These are phyloP conservation scores for Neonothopanus nambi DNA, from an alignment of 1,284 basidiomycete genomes.

Conservation along the genomic window DNA sequence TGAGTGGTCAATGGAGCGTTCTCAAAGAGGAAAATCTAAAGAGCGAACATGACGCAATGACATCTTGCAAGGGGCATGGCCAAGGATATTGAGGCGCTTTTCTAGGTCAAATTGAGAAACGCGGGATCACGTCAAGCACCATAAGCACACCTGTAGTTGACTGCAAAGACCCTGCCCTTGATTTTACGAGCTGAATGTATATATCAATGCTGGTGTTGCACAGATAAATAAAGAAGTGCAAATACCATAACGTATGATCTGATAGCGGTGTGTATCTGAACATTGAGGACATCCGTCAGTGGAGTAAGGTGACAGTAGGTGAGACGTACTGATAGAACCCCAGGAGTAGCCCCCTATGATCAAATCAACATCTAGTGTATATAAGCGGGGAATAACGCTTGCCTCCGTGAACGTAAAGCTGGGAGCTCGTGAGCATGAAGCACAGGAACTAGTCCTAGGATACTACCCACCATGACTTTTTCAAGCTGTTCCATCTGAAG, in stretches of 20 bases:
- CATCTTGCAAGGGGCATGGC: constrained; percentile 84
- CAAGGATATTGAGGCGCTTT: constrained; percentile 88
- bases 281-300: constrained; percentile 16
- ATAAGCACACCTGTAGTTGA: constrained; percentile 49
- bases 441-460: neutral
- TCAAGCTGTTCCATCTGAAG: constrained; percentile 55
- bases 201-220: neutral
- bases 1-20: neutral
- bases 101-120: constrained; percentile 26
- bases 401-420: constrained; percentile 80
- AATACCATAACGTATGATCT: constrained; percentile 59
- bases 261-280: constrained; percentile 71
- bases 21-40: neutral
- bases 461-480: constrained; percentile 49
- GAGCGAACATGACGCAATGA: constrained; percentile 67
- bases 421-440: constrained; percentile 2
- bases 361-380: neutral
- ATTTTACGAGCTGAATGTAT: constrained; percentile 61
- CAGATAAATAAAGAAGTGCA: neutral
- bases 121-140: neutral
- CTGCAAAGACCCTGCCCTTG: constrained; percentile 66
- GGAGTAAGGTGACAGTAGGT: constrained; percentile 17
- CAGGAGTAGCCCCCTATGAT: constrained; percentile 60
- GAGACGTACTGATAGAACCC: constrained; percentile 59
- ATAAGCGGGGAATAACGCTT: constrained; percentile 11